A percentile compares a stretch with the other conserved stretches of the same genome.
Conservation (phyloP, 2,329 filamentous ascomycete genomes). For the Penicillium brevicompactum region DNA sequence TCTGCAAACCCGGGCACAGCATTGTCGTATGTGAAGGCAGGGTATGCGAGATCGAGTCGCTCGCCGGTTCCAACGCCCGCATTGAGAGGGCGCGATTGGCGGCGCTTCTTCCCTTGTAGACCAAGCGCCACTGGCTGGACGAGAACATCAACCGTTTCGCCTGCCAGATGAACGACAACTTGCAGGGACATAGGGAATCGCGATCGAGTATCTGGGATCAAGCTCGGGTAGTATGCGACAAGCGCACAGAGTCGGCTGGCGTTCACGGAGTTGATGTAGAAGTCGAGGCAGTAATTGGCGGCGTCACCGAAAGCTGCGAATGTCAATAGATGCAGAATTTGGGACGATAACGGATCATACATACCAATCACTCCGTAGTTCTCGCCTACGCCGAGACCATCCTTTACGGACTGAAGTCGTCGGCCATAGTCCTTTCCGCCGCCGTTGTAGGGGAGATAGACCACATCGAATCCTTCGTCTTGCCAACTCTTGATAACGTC, state of each 20-base stretch:
- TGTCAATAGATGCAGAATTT: neutral
- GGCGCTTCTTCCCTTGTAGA: slow-evolving; percentile 54
- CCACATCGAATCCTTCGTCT: slow-evolving; percentile 62
- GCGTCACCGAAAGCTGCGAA: slow-evolving; percentile 62
- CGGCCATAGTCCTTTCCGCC: slow-evolving; percentile 54
- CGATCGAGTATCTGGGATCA: slow-evolving; percentile 54
- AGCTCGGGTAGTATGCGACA: slow-evolving; percentile 64
- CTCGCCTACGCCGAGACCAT: slow-evolving; percentile 59
- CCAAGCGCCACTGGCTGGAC: slow-evolving; percentile 55
- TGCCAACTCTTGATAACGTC: slow-evolving; percentile 57
- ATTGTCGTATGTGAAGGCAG: slow-evolving; percentile 56
- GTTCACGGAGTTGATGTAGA: slow-evolving; percentile 58
- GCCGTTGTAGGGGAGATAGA: slow-evolving; percentile 59
- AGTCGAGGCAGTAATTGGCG: slow-evolving; percentile 61
- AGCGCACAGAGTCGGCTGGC: slow-evolving; percentile 57
- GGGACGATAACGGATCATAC: slow-evolving; percentile 6
- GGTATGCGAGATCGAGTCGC: slow-evolving; percentile 35
- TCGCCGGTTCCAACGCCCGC: slow-evolving; percentile 55
- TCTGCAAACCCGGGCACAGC: slow-evolving; percentile 70
- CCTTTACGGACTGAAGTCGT: slow-evolving; percentile 54
- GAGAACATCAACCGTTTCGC: slow-evolving; percentile 51
- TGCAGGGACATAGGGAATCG: slow-evolving; percentile 41
- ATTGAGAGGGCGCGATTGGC: slow-evolving; percentile 51
- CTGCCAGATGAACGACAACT: slow-evolving; percentile 62
- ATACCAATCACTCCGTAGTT: slow-evolving; percentile 65